Evolutionary conservation across 768 basidiomycete genomes (phyloP).

Genomic region (Serendipita sp.): DNA sequence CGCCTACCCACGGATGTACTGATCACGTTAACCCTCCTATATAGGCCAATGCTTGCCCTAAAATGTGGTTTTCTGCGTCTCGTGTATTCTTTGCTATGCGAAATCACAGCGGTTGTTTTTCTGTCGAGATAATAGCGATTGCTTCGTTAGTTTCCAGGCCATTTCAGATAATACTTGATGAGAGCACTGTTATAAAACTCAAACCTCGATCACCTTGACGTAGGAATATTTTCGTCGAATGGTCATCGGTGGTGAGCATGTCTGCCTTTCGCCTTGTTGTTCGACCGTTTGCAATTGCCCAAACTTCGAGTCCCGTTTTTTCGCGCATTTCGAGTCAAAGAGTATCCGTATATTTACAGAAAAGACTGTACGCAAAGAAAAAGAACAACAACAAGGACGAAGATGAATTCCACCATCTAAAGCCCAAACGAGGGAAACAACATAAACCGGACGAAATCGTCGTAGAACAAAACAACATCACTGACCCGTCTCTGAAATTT

Average conservation of each 20-base stretch:
- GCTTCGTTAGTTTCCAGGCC: no score
- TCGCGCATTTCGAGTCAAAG: neutral
- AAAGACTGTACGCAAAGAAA: neutral
- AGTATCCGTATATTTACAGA: neutral
- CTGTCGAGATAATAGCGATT: no score
- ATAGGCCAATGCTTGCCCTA: neutral
- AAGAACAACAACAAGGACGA: neutral
- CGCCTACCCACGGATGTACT: neutral
- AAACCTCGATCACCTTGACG: no score
- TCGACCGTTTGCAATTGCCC: neutral
- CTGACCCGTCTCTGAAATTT: constrained; percentile 5
- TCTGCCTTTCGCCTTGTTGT: neutral
- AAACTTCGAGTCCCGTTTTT: no score
- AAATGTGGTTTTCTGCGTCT: no score
- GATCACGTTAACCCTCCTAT: neutral
- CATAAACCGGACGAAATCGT: neutral
- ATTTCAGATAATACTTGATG: no score
- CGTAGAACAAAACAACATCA: constrained; percentile 2
- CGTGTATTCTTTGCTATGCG: no score
- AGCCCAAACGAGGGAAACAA: neutral
- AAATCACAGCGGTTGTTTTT: no score
- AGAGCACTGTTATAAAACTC: no score
- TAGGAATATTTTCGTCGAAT: no score
- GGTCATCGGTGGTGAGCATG: neutral
- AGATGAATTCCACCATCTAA: neutral